Conservation (phyloP, 495 filamentous ascomycete genomes). For the Sphaerosporella brunnea region DNA sequence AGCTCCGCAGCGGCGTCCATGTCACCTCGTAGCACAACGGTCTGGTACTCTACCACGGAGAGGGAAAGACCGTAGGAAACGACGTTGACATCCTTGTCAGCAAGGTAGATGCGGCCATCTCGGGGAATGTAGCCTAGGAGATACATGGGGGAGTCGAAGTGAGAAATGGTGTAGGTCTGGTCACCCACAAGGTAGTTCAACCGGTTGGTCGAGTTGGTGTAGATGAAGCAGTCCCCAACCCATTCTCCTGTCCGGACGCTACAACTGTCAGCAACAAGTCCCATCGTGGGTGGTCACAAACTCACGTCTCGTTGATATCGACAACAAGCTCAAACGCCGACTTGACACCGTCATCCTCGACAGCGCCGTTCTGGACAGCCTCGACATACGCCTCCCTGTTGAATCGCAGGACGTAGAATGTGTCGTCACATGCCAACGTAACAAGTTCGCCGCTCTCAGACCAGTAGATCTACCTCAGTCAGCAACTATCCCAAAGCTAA, state of each 20-base stretch:
- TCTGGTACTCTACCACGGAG: constrained; percentile 93
- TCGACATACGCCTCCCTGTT: constrained; percentile 71
- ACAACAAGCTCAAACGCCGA: constrained; percentile 91
- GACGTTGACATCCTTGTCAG: constrained; percentile 85
- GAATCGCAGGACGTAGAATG: constrained; percentile 85
- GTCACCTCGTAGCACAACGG: constrained; percentile 83
- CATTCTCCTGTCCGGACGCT: constrained; percentile 89
- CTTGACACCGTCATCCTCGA: constrained; percentile 93
- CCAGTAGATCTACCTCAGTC: constrained; percentile 64
- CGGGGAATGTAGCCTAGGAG: constrained; percentile 86
- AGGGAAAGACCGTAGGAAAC: constrained; percentile 83
- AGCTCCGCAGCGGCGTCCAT: constrained; percentile 81
- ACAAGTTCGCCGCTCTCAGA: constrained; percentile 90
- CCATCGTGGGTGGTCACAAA: background rate
- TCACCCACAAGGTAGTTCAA: constrained; percentile 97
- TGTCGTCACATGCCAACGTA: constrained; percentile 81
- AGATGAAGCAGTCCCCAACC: constrained; percentile 98
- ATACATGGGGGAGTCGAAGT: constrained; percentile 92
- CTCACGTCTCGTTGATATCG: constrained; percentile 75
- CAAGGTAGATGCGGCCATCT: constrained; percentile 80
- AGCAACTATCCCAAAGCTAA: background rate
- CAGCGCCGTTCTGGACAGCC: constrained; percentile 58
- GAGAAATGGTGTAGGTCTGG: constrained; percentile 94
- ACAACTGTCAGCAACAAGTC: constrained; percentile 5
- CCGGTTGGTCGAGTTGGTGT: constrained; percentile 90